phyloP scores from a whole-genome alignment of 139 green algal species.

The Chlorella sp. region DNA sequence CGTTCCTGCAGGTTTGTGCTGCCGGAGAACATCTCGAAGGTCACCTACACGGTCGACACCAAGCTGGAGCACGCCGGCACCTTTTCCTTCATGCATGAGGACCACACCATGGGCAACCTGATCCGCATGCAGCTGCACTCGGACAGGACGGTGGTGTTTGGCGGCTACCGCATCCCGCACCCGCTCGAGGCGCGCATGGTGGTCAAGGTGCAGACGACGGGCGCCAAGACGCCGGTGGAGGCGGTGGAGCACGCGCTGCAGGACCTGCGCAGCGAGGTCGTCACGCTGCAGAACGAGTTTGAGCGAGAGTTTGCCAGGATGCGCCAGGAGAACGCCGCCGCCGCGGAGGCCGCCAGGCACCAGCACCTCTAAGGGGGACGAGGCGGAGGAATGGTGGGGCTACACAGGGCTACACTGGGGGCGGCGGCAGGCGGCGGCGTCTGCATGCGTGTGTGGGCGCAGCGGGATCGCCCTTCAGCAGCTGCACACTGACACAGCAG shows the following conservation, averaged over 20 bases:
- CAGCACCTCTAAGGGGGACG: too few relatives aligned
- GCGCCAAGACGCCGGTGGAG: conserved; percentile 37
- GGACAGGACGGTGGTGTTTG: conserved; percentile 76
- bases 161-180: conserved; percentile 92
- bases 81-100: conserved; percentile 82
- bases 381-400: too few relatives aligned
- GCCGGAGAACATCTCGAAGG: conserved; percentile 72
- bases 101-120: conserved; percentile 94
- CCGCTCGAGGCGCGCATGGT: conserved; percentile 84
- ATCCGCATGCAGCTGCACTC: conserved; percentile 72
- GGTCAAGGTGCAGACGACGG: conserved; percentile 75
- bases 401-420: too few relatives aligned
- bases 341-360: too few relatives aligned
- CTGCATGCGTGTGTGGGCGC: too few relatives aligned
- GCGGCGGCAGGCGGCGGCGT: too few relatives aligned
- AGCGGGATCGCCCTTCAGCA: too few relatives aligned
- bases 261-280: conserved; percentile 41
- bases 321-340: too few relatives aligned
- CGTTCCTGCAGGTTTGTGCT: conserved; percentile 70
- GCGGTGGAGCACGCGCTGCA: conserved; percentile 44
- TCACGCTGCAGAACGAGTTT: conserved; percentile 33
- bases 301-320: too few relatives aligned
- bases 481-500: too few relatives aligned
- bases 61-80: conserved; percentile 83
- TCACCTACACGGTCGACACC: conserved; percentile 72